These are phyloP conservation scores for Pseudogymnoascus sp. DNA, from an alignment of 2,329 filamentous ascomycete species.

Conservation along the genomic window DNA sequence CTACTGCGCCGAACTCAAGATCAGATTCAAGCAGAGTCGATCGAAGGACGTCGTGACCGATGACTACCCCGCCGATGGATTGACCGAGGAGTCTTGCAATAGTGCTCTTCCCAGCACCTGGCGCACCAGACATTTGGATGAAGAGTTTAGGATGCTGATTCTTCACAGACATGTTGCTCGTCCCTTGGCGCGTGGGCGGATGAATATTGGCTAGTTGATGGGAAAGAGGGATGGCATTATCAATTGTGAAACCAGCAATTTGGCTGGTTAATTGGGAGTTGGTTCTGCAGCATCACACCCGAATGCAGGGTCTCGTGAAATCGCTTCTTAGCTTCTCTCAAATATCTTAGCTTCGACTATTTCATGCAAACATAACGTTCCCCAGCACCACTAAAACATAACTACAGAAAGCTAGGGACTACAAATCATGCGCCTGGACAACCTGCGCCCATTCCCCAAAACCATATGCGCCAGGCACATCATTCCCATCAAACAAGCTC, in stretches of 20 bases:
- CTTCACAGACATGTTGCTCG: neutral
- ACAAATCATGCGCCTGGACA: conserved; percentile 34
- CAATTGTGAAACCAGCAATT: neutral
- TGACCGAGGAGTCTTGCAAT: conserved; percentile 25
- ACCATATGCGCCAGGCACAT: conserved; percentile 37
- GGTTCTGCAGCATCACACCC: neutral
- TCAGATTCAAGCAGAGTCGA: conserved; percentile 27
- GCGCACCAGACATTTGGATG: conserved; percentile 33
- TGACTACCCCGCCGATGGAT: conserved; percentile 25
- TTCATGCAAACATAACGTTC: neutral
- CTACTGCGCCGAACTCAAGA: conserved; percentile 25
- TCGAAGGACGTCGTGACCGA: conserved; percentile 32
- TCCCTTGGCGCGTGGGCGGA: neutral
- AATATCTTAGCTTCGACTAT: neutral
- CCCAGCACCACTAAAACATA: neutral
- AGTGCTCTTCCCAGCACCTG: conserved; percentile 34
- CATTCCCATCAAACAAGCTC: conserved; percentile 36
- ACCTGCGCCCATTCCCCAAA: conserved; percentile 38
- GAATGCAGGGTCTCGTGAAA: neutral
- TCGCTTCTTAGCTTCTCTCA: neutral
- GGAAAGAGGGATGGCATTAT: neutral
- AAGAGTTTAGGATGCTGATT: conserved; percentile 12
- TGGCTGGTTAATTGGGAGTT: neutral
- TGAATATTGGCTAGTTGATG: neutral
- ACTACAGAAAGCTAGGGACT: conserved; percentile 1